Base-by-base conservation (phyloP, 768 basidiomycete genomes). In the Candolleomyces aberdarensis region DNA sequence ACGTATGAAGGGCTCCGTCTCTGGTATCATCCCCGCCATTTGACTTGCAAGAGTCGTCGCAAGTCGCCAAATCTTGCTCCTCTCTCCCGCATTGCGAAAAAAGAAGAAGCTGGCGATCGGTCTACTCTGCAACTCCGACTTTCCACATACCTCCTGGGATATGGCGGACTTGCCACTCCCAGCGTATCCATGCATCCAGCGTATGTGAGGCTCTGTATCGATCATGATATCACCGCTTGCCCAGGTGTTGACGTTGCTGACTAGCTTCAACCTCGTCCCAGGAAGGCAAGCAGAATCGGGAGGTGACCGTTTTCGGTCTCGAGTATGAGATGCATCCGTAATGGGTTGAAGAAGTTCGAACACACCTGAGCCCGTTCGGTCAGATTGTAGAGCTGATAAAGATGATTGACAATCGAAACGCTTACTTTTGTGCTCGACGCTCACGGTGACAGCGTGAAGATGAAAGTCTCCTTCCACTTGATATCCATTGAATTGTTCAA, bases 111-210 rank as follows among this genome's bases (percentile, higher is more conserved):
- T 59, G 26, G 52, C 65, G 0, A 47, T 59, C 13, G 64, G 50
- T 7, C n/a, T n/a, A 6, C 51, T 51, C 6, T 5, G 15, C 17
- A 56, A 36, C 1, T 50, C 9, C 20, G 48, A 63, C 17, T 48
- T 17, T 14, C 63, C 63, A 10, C 63, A 63, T 6, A 68, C 56
- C 6, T 56, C 57, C 41, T 65, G 64, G 7, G 62, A 58, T 13
- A 67, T 62, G 5, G 64, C 64, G 3, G 65, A 65, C 56, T 68
- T 68, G 10, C 67, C 67, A 15, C 60, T 59, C 15, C 67, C 67
- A 17, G 62, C 67, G 4, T 65, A 60, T 5, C 67, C 67, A 32
- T 62, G 32, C 1, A 68, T 22, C 65, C 67, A 68, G 15, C 66
- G 20, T 22, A 68, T 51, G n/a, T 56, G 49, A 13, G 49, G 49